Evolutionary conservation across 2,329 filamentous ascomycete species (phyloP).

Genomic region (Penicillium sp.): DNA sequence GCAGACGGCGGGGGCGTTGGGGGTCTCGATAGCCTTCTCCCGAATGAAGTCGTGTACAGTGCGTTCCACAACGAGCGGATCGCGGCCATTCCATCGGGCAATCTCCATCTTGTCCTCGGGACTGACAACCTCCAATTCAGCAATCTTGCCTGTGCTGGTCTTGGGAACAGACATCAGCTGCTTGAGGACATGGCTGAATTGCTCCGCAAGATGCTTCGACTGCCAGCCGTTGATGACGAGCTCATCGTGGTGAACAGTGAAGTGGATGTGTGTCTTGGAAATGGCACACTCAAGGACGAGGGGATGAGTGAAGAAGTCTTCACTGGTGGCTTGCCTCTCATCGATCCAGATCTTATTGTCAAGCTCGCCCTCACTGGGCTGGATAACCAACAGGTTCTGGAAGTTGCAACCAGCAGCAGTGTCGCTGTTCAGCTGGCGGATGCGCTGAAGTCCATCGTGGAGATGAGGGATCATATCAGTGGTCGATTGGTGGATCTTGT

Average conservation of each 20-base stretch:
- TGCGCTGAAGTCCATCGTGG: slow-evolving; percentile 55
- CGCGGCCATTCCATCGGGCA: slow-evolving; percentile 30
- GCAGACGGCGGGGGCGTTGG: slow-evolving; percentile 31
- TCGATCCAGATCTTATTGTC: slow-evolving; percentile 29
- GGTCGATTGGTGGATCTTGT: slow-evolving; percentile 54
- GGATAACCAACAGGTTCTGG: slow-evolving; percentile 46
- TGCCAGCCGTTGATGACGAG: slow-evolving; percentile 51
- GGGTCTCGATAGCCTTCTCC: slow-evolving; percentile 23
- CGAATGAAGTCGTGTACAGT: slow-evolving; percentile 34
- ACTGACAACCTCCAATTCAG: slow-evolving; percentile 31
- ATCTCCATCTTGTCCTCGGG: slow-evolving; percentile 33
- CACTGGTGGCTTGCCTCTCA: slow-evolving; percentile 51
- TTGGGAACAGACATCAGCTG: slow-evolving; percentile 31
- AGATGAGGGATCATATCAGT: slow-evolving; percentile 60
- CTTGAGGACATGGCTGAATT: slow-evolving; percentile 43
- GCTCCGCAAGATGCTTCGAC: slow-evolving; percentile 53
- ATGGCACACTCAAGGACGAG: slow-evolving; percentile 63
- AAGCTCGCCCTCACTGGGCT: slow-evolving; percentile 26
- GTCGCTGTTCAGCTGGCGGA: slow-evolving; percentile 51
- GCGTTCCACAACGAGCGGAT: slow-evolving; percentile 23
- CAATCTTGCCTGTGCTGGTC: slow-evolving; percentile 21
- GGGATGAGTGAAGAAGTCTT: slow-evolving; percentile 56
- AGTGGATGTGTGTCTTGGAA: slow-evolving; percentile 49
- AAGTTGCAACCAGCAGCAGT: slow-evolving; percentile 45
- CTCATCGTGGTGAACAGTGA: slow-evolving; percentile 63